phyloP scores from a whole-genome alignment of 2,329 filamentous ascomycete species.

The Colletotrichum graminicola region DNA sequence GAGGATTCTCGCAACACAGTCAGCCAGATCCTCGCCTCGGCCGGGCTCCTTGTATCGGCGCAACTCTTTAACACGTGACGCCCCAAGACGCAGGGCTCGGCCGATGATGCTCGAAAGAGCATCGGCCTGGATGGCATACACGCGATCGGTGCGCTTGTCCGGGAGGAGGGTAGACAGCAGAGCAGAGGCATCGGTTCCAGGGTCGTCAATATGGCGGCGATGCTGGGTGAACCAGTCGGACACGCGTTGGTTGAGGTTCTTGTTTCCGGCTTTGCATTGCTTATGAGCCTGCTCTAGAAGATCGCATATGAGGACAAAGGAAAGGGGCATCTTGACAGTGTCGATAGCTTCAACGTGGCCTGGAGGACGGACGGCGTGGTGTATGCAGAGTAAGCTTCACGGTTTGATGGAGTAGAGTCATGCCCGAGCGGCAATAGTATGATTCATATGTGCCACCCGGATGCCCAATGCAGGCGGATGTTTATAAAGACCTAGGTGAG shows the following conservation, averaged over 20 bases:
- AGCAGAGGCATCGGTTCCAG: slow-evolving; percentile 69
- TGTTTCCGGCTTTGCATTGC: slow-evolving; percentile 51
- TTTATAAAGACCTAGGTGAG: background rate
- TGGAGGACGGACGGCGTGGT: background rate
- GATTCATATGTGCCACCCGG: background rate
- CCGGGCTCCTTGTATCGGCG: slow-evolving; percentile 71
- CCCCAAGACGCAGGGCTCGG: slow-evolving; percentile 72
- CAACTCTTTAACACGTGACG: slow-evolving; percentile 71
- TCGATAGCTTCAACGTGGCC: slow-evolving; percentile 18
- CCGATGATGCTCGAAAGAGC: slow-evolving; percentile 76
- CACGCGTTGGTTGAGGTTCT: slow-evolving; percentile 55
- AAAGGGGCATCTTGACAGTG: slow-evolving; percentile 66
- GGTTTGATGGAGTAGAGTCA: background rate
- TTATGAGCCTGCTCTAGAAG: slow-evolving; percentile 77
- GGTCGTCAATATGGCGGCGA: slow-evolving; percentile 66
- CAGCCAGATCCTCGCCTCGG: slow-evolving; percentile 74
- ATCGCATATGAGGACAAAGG: slow-evolving; percentile 79
- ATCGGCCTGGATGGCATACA: slow-evolving; percentile 76
- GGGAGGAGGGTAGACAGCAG: slow-evolving; percentile 83
- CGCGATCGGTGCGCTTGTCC: slow-evolving; percentile 80
- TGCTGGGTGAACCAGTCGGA: slow-evolving; percentile 78
- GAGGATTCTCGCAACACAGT: slow-evolving; percentile 77
- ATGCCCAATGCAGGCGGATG: background rate
- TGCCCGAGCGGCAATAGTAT: background rate
- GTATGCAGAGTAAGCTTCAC: background rate